Conservation (phyloP, 768 basidiomycete species). For the Sistotremastrum niveocremeum region DNA sequence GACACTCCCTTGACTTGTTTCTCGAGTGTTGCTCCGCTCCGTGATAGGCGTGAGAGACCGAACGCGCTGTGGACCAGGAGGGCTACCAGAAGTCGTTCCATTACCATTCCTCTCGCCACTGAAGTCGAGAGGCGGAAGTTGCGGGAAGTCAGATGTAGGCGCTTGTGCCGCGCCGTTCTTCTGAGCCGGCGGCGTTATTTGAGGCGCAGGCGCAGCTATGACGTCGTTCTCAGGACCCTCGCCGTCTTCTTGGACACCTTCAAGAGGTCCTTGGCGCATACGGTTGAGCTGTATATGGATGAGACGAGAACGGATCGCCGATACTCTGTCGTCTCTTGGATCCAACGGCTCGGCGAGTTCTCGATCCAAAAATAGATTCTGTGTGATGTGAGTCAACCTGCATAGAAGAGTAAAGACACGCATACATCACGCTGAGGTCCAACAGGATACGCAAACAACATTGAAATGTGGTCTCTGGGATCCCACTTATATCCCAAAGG, state of each 20-base stretch:
- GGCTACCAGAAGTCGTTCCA: slow-evolving; percentile 8
- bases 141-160: slow-evolving; percentile 20
- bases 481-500: slow-evolving; percentile 84
- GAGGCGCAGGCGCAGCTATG: slow-evolving; percentile 2
- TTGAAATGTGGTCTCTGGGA: slow-evolving; percentile 60
- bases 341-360: slow-evolving; percentile 70
- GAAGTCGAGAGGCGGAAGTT: slow-evolving; percentile 51
- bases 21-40: slow-evolving; percentile 28
- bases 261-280: slow-evolving; percentile 29
- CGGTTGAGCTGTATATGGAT: slow-evolving; percentile 49
- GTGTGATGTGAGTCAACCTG: background rate
- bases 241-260: background rate
- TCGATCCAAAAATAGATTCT: slow-evolving; percentile 82
- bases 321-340: slow-evolving; percentile 65
- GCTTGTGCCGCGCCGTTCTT: slow-evolving; percentile 4
- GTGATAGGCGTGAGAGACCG: slow-evolving; percentile 50
- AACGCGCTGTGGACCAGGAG: slow-evolving; percentile 13
- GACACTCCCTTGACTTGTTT: slow-evolving; percentile 11
- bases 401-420: slow-evolving; percentile 6
- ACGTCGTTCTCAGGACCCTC: background rate
- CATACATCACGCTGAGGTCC: slow-evolving; percentile 73
- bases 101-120: slow-evolving; percentile 11
- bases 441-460: slow-evolving; percentile 93
- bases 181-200: slow-evolving; percentile 6
- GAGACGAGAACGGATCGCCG: slow-evolving; percentile 48